Evolutionary conservation across 1,284 basidiomycete genomes (phyloP).

Genomic region (Cystobasidiaceae sp.): DNA sequence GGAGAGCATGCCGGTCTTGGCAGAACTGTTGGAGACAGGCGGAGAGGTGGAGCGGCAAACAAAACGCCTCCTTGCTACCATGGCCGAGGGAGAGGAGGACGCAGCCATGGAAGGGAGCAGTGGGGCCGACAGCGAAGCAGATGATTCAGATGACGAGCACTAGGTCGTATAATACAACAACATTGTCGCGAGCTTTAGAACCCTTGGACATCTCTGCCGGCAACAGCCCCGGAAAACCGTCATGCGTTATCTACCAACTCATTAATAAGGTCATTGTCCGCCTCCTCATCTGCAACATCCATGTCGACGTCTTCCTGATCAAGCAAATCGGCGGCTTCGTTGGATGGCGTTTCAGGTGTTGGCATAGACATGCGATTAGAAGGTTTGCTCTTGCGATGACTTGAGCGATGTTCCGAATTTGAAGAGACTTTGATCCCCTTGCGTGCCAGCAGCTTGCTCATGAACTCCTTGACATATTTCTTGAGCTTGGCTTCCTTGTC

Average conservation of each 20-base stretch:
- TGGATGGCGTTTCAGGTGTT: slow-evolving; percentile 21
- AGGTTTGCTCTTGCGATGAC: no score
- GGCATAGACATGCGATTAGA: not conserved
- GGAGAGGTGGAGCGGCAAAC: slow-evolving; percentile 66
- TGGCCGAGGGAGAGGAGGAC: slow-evolving; percentile 40
- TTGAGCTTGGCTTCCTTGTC: slow-evolving; percentile 88
- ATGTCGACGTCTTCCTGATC: slow-evolving; percentile 23
- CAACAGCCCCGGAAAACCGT: no score
- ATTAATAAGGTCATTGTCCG: slow-evolving; percentile 23
- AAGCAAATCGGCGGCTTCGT: not conserved
- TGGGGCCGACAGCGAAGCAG: slow-evolving; percentile 1
- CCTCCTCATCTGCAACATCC: slow-evolving; percentile 16
- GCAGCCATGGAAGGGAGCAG: no score
- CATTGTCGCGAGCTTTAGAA: no score
- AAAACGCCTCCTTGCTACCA: slow-evolving; percentile 46
- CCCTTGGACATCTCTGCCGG: no score
- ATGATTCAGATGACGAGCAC: not conserved
- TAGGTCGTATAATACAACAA: not conserved
- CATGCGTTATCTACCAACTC: slow-evolving; percentile 20
- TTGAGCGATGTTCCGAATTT: no score
- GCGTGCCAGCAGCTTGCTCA: slow-evolving; percentile 28
- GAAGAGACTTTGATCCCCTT: slow-evolving; percentile 26
- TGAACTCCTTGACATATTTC: slow-evolving; percentile 81
- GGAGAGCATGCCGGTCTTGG: slow-evolving; percentile 74
- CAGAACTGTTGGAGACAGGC: slow-evolving; percentile 72